phyloP scores from a whole-genome alignment of 768 basidiomycete species.

The Infundibulicybe gibba region DNA sequence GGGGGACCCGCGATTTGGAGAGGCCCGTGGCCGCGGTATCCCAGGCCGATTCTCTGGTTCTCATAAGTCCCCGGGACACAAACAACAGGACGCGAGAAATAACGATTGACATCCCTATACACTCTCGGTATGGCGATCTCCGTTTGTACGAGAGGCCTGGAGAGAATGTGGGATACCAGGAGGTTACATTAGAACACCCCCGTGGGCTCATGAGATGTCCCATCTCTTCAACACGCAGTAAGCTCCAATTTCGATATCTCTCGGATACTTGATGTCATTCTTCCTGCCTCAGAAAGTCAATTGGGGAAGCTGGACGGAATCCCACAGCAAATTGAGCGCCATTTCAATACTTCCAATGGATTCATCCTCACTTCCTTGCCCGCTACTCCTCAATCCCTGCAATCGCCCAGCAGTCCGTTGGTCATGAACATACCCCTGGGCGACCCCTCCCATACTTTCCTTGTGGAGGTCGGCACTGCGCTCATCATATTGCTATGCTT shows the following conservation, averaged over 20 bases:
- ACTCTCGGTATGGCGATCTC: conserved; percentile 40
- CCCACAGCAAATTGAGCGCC: too few relatives aligned
- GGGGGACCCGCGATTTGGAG: conserved; percentile 42
- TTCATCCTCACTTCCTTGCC: too few relatives aligned
- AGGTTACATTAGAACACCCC: conserved; percentile 30
- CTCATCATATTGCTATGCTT: too few relatives aligned
- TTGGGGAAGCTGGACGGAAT: not conserved
- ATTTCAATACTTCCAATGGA: too few relatives aligned
- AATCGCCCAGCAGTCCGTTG: too few relatives aligned
- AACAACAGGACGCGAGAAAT: conserved; percentile 3
- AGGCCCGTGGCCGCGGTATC: conserved; percentile 37
- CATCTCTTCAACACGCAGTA: not conserved
- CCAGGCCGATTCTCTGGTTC: conserved; percentile 15
- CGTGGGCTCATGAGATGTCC: conserved; percentile 34
- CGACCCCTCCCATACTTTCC: too few relatives aligned
- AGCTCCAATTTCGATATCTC: not conserved
- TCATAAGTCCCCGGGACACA: conserved; percentile 18
- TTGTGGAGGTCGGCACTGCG: too few relatives aligned
- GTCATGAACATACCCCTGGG: too few relatives aligned
- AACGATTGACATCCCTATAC: conserved; percentile 39
- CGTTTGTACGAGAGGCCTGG: conserved; percentile 4
- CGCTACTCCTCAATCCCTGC: too few relatives aligned
- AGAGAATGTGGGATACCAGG: conserved; percentile 13
- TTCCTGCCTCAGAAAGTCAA: not conserved
- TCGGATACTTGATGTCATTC: conserved; percentile 3